These are phyloP conservation scores for Blastosporella zonata DNA, from an alignment of 1,284 basidiomycete species.

Conservation along the genomic window DNA sequence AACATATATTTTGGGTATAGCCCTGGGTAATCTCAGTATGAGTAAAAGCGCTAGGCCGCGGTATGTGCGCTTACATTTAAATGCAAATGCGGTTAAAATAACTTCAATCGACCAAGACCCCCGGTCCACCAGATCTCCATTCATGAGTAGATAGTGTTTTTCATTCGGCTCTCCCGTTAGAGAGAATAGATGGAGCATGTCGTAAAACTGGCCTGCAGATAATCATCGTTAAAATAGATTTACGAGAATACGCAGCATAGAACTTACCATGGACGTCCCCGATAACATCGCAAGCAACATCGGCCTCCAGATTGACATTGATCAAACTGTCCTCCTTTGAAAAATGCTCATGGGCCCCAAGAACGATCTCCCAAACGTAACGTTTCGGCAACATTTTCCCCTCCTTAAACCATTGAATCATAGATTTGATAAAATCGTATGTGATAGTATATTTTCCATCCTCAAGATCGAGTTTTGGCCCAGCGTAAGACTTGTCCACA, in stretches of 20 bases:
- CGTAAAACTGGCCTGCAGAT: slow-evolving; percentile 85
- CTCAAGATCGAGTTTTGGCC: slow-evolving; percentile 58
- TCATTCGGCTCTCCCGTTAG: slow-evolving; percentile 84
- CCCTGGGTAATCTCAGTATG: slow-evolving; percentile 46
- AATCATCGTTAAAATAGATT: slow-evolving; percentile 1
- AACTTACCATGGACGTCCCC: slow-evolving; percentile 84
- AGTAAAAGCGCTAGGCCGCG: slow-evolving; percentile 1
- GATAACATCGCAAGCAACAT: slow-evolving; percentile 85
- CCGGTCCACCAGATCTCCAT: slow-evolving; percentile 95
- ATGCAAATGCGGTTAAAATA: slow-evolving; percentile 90
- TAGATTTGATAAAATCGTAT: slow-evolving; percentile 75
- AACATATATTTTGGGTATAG: slow-evolving; percentile 84
- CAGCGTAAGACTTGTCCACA: slow-evolving; percentile 66
- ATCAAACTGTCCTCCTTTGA: slow-evolving; percentile 82
- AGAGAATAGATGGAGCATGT: slow-evolving; percentile 84
- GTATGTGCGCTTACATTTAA: slow-evolving; percentile 68
- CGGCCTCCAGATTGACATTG: slow-evolving; percentile 74
- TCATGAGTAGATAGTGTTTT: slow-evolving; percentile 86
- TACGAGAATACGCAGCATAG: slow-evolving; percentile 1
- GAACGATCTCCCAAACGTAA: slow-evolving; percentile 94
- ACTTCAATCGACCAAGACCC: slow-evolving; percentile 98
- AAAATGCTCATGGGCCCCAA: slow-evolving; percentile 82
- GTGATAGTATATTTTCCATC: slow-evolving; percentile 73
- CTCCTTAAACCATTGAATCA: slow-evolving; percentile 92
- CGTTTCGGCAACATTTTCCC: slow-evolving; percentile 85